Evolutionary conservation across 306 rosid genomes (phyloP).

Genomic region (Cucumis sativus): Cucumber_9930_V3 NC_026656.2:1557001-1557500

Average conservation of each 20-base stretch:
- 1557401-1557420: constrained; percentile 82
- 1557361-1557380: constrained; percentile 2
- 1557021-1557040: too few relatives aligned
- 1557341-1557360: not conserved
- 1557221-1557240: constrained; percentile 75
- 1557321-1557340: not conserved
- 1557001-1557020: too few relatives aligned
- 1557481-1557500: constrained; percentile 74
- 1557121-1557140: too few relatives aligned
- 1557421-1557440: constrained; percentile 90
- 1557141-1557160: too few relatives aligned
- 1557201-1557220: constrained; percentile 78
- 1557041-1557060: too few relatives aligned
- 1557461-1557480: constrained; percentile 44
- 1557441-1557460: constrained; percentile 87
- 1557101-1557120: not conserved
- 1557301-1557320: constrained; percentile 67
- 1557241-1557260: constrained; percentile 50
- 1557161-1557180: too few relatives aligned
- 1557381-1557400: constrained; percentile 43
- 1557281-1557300: constrained; percentile 80
- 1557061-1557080: not conserved
- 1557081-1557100: not conserved
- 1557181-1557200: constrained; percentile 37
- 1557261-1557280: constrained; percentile 81